These are phyloP conservation scores for Telopea speciosissima DNA, from an alignment of 177 flowering plant species.

Conservation along the genomic window DNA sequence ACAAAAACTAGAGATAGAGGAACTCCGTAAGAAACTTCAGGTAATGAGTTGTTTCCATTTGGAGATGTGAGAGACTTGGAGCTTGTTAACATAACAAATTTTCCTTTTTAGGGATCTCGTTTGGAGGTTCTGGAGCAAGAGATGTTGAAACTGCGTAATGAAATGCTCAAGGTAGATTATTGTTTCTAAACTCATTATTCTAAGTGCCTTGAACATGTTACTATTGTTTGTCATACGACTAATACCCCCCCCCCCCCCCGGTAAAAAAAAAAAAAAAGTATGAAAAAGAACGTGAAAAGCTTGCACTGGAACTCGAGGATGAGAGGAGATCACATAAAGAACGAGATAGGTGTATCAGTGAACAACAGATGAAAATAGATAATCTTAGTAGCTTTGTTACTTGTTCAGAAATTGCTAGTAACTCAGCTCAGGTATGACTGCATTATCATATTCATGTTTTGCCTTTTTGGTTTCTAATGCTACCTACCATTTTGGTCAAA, in stretches of 20 bases:
- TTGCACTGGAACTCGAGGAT: conserved; percentile 81
- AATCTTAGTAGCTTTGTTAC: conserved; percentile 46
- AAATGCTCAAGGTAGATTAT: conserved; percentile 75
- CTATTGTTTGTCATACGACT: background rate
- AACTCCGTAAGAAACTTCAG: conserved; percentile 78
- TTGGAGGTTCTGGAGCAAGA: conserved; percentile 87
- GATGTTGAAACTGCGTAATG: conserved; percentile 81
- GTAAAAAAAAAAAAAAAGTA: conserved; percentile 75
- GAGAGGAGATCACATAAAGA: conserved; percentile 79
- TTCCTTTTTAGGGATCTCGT: conserved; percentile 66
- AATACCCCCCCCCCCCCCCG: conserved; percentile 3
- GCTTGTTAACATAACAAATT: conserved; percentile 5
- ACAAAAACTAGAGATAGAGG: conserved; percentile 94
- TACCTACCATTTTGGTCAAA: background rate
- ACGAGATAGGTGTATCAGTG: conserved; percentile 51
- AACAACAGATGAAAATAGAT: conserved; percentile 66
- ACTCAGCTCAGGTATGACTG: conserved; percentile 35
- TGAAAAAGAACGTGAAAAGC: conserved; percentile 83
- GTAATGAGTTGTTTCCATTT: conserved; percentile 28
- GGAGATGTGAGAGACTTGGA: background rate
- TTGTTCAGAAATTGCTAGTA: conserved; percentile 37
- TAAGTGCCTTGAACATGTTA: background rate
- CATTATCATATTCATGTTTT: background rate
- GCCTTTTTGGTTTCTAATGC: background rate
- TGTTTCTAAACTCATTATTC: background rate